phyloP scores from a whole-genome alignment of 352 stramenopile species.

The Phytopythium vexans region DNA sequence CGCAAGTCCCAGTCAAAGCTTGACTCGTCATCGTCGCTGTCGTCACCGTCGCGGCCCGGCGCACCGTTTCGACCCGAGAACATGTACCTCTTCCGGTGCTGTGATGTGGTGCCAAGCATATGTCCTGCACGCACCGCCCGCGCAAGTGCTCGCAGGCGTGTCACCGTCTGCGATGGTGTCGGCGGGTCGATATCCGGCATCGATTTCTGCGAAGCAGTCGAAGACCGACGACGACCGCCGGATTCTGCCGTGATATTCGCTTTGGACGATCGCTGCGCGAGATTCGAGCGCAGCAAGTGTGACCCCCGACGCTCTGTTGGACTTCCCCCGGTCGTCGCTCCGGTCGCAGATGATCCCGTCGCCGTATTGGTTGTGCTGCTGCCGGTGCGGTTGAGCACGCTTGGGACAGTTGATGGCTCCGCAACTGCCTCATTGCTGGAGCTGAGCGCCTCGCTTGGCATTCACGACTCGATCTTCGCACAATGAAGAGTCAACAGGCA shows the following conservation, averaged over 20 bases:
- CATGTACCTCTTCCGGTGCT: constrained; percentile 1
- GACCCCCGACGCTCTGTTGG: constrained; percentile 6
- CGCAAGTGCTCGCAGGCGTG: constrained; percentile 39
- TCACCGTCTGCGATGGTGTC: constrained; percentile 33
- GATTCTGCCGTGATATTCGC: background rate
- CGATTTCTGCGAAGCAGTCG: constrained; percentile 8
- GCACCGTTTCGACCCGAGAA: background rate
- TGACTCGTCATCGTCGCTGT: constrained; percentile 1
- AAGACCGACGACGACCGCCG: constrained; percentile 7
- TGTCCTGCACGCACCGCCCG: constrained; percentile 54
- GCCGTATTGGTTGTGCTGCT: too few species aligned
- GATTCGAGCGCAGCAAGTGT: constrained; percentile 10
- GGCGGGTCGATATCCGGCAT: constrained; percentile 16
- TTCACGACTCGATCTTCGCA: too few species aligned
- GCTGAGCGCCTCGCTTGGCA: too few species aligned
- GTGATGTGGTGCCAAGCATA: constrained; percentile 24
- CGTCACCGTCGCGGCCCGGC: too few species aligned
- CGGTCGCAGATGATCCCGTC: background rate
- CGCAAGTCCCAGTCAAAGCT: constrained; percentile 2
- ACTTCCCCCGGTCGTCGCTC: background rate
- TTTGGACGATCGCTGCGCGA: constrained; percentile 11
- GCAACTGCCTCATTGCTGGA: too few species aligned
- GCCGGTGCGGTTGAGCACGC: too few species aligned
- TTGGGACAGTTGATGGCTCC: too few species aligned
- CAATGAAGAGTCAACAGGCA: too few species aligned